Evolutionary conservation across 2,329 filamentous ascomycete genomes (phyloP).

Genomic region (Ophiostoma quercus): DNA sequence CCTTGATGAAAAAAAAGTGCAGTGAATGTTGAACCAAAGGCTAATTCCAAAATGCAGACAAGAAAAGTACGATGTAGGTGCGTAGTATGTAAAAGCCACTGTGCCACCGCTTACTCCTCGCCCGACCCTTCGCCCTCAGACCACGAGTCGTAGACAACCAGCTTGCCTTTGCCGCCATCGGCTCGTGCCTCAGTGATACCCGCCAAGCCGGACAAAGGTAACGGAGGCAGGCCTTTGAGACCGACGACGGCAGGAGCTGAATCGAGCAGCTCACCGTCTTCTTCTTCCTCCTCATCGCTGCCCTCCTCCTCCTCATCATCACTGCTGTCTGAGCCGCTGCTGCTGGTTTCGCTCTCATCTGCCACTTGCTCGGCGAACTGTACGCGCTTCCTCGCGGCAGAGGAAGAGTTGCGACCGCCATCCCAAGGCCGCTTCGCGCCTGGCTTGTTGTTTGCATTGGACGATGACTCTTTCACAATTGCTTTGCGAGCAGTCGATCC

Average conservation of each 20-base stretch:
- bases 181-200: not conserved
- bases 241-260: not conserved
- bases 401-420: not conserved
- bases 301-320: conserved; percentile 11
- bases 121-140: conserved; percentile 28
- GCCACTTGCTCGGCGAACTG: not conserved
- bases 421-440: conserved; percentile 11
- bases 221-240: not conserved
- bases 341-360: conserved; percentile 27
- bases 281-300: not conserved
- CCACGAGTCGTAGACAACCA: conserved; percentile 30
- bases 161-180: conserved; percentile 11
- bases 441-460: too few relatives aligned
- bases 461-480: not conserved
- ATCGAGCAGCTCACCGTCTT: not conserved
- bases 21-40: not conserved
- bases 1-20: not conserved
- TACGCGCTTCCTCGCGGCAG: conserved; percentile 20
- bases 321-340: conserved; percentile 21
- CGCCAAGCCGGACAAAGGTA: not conserved
- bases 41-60: not conserved
- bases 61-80: not conserved
- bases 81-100: not conserved
- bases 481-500: conserved; percentile 28
- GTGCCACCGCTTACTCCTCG: conserved; percentile 15